Evolutionary conservation across 192 early-diverging fungal genomes (phyloP), one percentile per base, ranked within the genome.

Genomic region (Coemansia sp.): DNA sequence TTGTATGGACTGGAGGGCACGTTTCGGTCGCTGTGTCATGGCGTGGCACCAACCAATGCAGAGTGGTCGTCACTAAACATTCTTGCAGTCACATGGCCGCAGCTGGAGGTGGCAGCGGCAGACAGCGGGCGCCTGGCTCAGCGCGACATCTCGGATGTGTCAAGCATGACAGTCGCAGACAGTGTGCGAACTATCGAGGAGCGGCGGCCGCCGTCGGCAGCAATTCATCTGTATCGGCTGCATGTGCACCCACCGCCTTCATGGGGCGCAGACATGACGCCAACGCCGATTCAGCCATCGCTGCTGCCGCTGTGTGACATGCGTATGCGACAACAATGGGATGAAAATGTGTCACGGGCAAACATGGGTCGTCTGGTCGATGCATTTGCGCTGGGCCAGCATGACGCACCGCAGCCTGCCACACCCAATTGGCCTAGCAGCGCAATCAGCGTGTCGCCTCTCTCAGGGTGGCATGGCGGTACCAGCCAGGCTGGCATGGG

Each of bases 51-150:
- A 14, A 64, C 69, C 12, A 72, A 75, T 39, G 78, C 78, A 6
- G 78, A 81, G 67, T 81, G 78, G 78, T 81, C 78, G 60, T 66
- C 78, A 16, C 73, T 71, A 29, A 81, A 81, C 52, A 61, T 81
- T 38, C 48, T 81, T 31, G 78, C 78, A 5, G 78, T 75, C 39
- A 60, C 78, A 37, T 81, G 78, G 78, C 72, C 78, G 4, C 78
- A 81, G 53, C 64, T 81, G 16, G 78, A 75, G 62, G 59, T 61
- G 4, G 59, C 66, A 4, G 52, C 61, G 16, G 61, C 62, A 0
- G 61, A 58, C 12, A 61, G 57, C 14, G 69, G 67, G 55, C 72
- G 78, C 47, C 62, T 80, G 17, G 78, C 69, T 25, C 78, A 75
- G 64, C 78, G 78, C 48, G 69, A 72, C 50, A 64, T 73, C 16